Base-by-base conservation (phyloP, 176 grass and related monocot species). In the Carex pumila region DNA sequence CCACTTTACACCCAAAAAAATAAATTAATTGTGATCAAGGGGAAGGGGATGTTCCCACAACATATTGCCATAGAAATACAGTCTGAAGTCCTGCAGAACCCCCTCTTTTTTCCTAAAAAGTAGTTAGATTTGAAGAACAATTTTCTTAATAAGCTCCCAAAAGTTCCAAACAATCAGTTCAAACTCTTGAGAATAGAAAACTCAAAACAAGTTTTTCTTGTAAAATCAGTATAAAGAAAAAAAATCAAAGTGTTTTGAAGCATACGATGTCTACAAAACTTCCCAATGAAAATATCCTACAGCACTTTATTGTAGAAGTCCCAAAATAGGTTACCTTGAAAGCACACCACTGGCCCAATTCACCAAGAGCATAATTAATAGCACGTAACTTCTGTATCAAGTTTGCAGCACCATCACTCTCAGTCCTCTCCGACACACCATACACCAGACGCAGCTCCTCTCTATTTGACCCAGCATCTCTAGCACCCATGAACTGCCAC, bases 401-500 rank as follows among this genome's bases (percentile, higher is more conserved):
- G 91, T 99, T 99, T 72, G 89, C 96, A 13, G 96, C 96, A 68
- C 96, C 96, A 69, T 99, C 96, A 91, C 96, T 99, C 87, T 99
- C 96, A 71, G 96, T 99, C 82, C 96, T 92, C 84, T 99, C 96
- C 56, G 92, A 95, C 88, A 99, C 91, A 91, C 96, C 96, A 95
- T 99, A 99, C 13, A 99, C 89, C 84, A 99, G 91, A 59, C 89
- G 93, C 83, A 99, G 61, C 87, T 99, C 96, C 72, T 99, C 93
- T 85, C 88, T 95, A 76, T 64, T 64, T 64, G 91, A 94, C 43
- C 95, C 95, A 61, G 96, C 96, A 90, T 99, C 96, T 79, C 96
- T 91, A 37, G 96, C 96, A 74, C 96, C 96, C 96, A 99, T 99
- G 79, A 99, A 99, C 71, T 99, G 96, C 96, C 96, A 99, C 75